Conservation (phyloP, 805 yeast species). For the Wickerhamomyces kurtzmanii region DNA sequence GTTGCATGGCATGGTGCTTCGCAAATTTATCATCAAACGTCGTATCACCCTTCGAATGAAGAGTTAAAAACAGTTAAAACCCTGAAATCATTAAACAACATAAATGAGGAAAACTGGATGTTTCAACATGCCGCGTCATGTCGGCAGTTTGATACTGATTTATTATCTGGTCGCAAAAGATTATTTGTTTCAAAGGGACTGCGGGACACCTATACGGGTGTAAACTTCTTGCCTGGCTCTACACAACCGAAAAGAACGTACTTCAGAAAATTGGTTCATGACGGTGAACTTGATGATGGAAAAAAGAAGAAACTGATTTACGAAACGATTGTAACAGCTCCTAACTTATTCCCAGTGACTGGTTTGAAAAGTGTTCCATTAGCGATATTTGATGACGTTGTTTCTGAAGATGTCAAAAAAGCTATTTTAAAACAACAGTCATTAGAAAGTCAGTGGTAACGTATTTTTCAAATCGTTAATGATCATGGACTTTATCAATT, state of each 20-base stretch:
- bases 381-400: conserved; percentile 47
- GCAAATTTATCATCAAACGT: conserved; percentile 25
- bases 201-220: conserved; percentile 81
- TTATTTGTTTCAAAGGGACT: conserved; percentile 43
- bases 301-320: conserved; percentile 26
- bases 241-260: conserved; percentile 57
- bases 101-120: conserved; percentile 74
- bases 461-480: too few relatives aligned
- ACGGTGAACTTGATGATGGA: conserved; percentile 17
- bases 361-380: conserved; percentile 55
- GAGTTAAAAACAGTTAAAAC: conserved; percentile 15
- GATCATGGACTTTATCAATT: too few relatives aligned
- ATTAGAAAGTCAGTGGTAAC: too few relatives aligned
- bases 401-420: conserved; percentile 42
- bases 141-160: conserved; percentile 55
- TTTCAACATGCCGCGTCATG: conserved; percentile 76
- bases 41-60: conserved; percentile 10
- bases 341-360: conserved; percentile 43
- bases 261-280: conserved; percentile 14
- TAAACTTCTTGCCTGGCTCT: conserved; percentile 56
- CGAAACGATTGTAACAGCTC: conserved; percentile 36
- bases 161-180: conserved; percentile 47
- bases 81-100: conserved; percentile 7
- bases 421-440: conserved; percentile 58
- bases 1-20: conserved; percentile 45